Evolutionary conservation across 169 alveolate species (phyloP).

Genomic region (Plasmodium cynomolgi): DNA sequence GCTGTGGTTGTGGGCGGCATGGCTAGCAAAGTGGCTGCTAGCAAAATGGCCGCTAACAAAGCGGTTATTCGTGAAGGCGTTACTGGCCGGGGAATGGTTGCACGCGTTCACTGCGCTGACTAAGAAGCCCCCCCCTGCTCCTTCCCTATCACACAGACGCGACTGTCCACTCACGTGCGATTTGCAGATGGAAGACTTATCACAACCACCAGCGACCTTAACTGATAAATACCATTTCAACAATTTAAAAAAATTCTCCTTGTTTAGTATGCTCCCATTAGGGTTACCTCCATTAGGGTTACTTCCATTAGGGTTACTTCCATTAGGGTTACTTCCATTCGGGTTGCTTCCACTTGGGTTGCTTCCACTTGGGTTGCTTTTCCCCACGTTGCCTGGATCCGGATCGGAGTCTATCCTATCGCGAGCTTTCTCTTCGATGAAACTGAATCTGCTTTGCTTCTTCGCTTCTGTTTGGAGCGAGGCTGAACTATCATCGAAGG

Average conservation of each 20-base stretch:
- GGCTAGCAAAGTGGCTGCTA: too few species aligned
- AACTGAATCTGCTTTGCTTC: background rate
- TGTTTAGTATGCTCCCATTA: background rate
- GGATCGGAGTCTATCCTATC: background rate
- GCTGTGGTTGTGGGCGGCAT: too few species aligned
- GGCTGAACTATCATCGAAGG: background rate
- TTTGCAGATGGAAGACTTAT: background rate
- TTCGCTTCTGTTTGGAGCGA: background rate
- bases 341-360: too few species aligned
- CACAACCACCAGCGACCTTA: background rate
- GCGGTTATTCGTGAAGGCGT: too few species aligned
- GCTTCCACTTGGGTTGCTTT: background rate
- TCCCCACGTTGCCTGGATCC: background rate
- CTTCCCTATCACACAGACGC: background rate
- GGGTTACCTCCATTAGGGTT: background rate
- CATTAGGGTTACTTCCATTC: too few species aligned
- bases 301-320: too few species aligned
- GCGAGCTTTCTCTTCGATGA: background rate
- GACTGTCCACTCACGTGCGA: background rate
- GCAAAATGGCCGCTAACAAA: too few species aligned
- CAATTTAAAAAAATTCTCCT: constrained; percentile 21
- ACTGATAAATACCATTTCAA: background rate
- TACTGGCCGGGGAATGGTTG: background rate
- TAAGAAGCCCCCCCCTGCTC: background rate
- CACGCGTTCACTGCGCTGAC: background rate